Conservation (phyloP, 1,139 yeast species). For the Yamadazyma diospyri region DNA sequence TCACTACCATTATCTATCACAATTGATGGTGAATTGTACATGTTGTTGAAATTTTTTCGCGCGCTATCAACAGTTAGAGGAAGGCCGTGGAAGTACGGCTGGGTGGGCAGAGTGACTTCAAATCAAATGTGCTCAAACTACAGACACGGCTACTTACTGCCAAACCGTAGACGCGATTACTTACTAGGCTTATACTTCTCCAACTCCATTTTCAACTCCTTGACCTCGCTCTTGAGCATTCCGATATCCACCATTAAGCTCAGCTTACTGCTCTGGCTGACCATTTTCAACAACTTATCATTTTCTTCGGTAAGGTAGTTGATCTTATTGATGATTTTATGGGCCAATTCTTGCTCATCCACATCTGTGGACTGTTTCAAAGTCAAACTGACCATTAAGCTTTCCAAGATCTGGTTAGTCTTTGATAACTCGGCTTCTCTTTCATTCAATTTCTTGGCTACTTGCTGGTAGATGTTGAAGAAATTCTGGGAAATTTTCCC, state of each 20-base stretch:
- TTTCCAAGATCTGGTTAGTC: constrained; percentile 60
- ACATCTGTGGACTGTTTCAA: constrained; percentile 23
- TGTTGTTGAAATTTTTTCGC: constrained; percentile 9
- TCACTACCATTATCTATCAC: constrained; percentile 69
- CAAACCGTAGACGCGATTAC: too few relatives aligned
- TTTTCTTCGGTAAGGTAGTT: constrained; percentile 67
- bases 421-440: constrained; percentile 56
- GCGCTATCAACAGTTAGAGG: not conserved
- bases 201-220: constrained; percentile 11
- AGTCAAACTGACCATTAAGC: constrained; percentile 42
- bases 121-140: too few relatives aligned
- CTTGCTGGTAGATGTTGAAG: constrained; percentile 45
- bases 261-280: constrained; percentile 69
- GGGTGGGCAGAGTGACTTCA: too few relatives aligned
- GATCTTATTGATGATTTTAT: constrained; percentile 65
- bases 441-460: constrained; percentile 47
- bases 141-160: not conserved
- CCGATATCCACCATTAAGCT: constrained; percentile 70
- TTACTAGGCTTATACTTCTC: constrained; percentile 3
- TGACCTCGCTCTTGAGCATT: constrained; percentile 37
- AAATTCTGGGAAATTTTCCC: constrained; percentile 39
- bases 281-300: constrained; percentile 62
- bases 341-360: constrained; percentile 76
- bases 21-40: constrained; percentile 49
- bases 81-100: not conserved